Percentiles rank a stretch among this genome's conserved stretches.
These are phyloP conservation scores for Paramecium pentaurelia DNA, from an alignment of 73 alveolate genomes.

Conservation along the genomic window DNA sequence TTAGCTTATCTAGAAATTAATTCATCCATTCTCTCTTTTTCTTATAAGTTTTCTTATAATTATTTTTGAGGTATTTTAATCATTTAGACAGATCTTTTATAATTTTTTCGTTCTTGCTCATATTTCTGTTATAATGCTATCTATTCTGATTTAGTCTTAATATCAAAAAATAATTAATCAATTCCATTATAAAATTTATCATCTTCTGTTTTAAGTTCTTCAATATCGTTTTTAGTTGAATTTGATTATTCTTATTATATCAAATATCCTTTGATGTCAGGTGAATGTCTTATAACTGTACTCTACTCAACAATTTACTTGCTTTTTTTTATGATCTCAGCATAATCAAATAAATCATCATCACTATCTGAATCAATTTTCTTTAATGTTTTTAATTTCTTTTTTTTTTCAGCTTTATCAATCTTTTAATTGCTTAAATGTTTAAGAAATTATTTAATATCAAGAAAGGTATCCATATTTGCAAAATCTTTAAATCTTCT, in stretches of 20 bases:
- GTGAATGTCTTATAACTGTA: not conserved
- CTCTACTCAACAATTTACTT: not conserved
- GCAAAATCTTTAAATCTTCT: not conserved
- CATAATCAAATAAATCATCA: constrained; percentile 15
- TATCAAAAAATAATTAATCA: not conserved
- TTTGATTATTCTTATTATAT: not conserved
- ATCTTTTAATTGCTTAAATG: not conserved
- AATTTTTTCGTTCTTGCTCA: not conserved
- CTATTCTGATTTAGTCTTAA: not conserved
- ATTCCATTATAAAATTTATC: constrained; percentile 18
- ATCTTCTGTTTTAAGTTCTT: not conserved
- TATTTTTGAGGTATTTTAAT: not conserved
- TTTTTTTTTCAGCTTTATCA: not conserved
- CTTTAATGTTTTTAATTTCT: not conserved
- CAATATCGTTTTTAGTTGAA: not conserved
- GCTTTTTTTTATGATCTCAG: not conserved
- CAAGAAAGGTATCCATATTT: not conserved
- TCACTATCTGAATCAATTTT: not conserved
- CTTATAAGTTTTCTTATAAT: not conserved
- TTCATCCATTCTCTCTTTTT: not conserved
- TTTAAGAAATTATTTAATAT: not conserved
- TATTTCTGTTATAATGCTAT: not conserved
- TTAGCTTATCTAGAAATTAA: not conserved
- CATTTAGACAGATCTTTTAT: not conserved
- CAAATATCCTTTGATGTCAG: not conserved